phyloP scores from a whole-genome alignment of 1,139 yeast genomes.

The Taphrina betulina region DNA sequence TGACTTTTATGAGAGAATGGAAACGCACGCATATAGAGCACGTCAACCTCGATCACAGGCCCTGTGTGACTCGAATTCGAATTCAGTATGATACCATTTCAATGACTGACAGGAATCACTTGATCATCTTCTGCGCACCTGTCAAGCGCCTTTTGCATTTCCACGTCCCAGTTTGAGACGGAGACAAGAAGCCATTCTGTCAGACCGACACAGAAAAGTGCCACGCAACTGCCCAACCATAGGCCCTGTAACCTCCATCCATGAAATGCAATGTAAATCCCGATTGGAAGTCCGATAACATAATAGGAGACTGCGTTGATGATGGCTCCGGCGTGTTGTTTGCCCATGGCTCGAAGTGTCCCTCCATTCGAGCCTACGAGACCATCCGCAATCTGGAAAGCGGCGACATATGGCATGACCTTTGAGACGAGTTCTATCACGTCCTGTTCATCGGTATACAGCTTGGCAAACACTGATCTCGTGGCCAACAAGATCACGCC shows the following conservation, averaged over 20 bases:
- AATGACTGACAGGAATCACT: not conserved
- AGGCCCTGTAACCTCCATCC: constrained; percentile 64
- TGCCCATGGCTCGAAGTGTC: constrained; percentile 79
- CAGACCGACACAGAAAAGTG: constrained; percentile 66
- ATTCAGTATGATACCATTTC: too few species aligned
- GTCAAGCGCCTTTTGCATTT: constrained; percentile 36
- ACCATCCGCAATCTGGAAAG: constrained; percentile 75
- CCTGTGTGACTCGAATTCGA: too few species aligned
- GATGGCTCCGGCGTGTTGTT: constrained; percentile 78
- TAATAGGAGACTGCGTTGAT: constrained; percentile 76
- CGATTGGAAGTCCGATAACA: constrained; percentile 66
- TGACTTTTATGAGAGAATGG: too few species aligned
- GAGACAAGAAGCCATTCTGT: constrained; percentile 48
- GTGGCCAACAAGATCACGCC: constrained; percentile 52
- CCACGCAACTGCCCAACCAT: constrained; percentile 78
- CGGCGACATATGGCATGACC: constrained; percentile 69
- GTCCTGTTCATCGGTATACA: constrained; percentile 69
- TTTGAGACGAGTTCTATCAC: constrained; percentile 55
- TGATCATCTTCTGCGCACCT: constrained; percentile 35
- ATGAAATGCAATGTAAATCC: constrained; percentile 60
- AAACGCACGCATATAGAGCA: too few species aligned
- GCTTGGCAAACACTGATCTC: constrained; percentile 57
- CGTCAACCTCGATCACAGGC: too few species aligned
- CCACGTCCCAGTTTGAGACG: constrained; percentile 36
- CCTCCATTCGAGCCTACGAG: constrained; percentile 83